Base-by-base conservation (phyloP, 257 asterid species). In the Solanum verrucosum region DNA sequence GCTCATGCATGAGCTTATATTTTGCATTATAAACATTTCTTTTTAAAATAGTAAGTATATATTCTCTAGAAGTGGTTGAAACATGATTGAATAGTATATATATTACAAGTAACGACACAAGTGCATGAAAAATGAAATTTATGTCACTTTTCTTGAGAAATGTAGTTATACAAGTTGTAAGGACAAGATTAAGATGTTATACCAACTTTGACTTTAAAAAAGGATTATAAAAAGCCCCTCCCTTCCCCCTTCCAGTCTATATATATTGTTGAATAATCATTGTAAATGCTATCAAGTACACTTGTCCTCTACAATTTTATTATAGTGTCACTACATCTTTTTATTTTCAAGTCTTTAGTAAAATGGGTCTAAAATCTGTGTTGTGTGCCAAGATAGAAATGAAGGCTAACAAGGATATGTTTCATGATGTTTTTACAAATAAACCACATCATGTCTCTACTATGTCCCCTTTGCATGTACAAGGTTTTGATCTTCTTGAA, bases 401-500 rank as follows among this genome's bases (percentile, higher is more conserved):
- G 42, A 71, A 71, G n/a, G n/a, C 78, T 15, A 15, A 7, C 1
- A 31, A 71, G 6, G 42, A 71, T 31, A 25, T 71, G 40, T 71
- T 71, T 31, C 92, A 88, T 82, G 92, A 90, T 34, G 1, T 86
- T 31, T 33, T 88, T 33, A 71, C 68, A 27, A 16, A 70, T 38
- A 90, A 72, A 29, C 92, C 90, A 9, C 88, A 90, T 10, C 49
- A 90, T 4, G 74, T 88, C 15, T 87, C 90, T 34, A 84, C 31
- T 3, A 71, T 78, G 14, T 7, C 15, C 70, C 89, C 89, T 38
- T 52, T 8, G 6, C 87, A 87, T 44, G 29, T 56, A 12, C 84
- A 89, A 56, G 67, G 79, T 34, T 86, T 68, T 82, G 83, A 86
- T 10, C 87, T 78, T 82, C 78, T 71, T 71, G 87, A 52, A 5